These are phyloP conservation scores for Colletotrichum karsti DNA, from an alignment of 2,329 filamentous ascomycete species.

Conservation along the genomic window DNA sequence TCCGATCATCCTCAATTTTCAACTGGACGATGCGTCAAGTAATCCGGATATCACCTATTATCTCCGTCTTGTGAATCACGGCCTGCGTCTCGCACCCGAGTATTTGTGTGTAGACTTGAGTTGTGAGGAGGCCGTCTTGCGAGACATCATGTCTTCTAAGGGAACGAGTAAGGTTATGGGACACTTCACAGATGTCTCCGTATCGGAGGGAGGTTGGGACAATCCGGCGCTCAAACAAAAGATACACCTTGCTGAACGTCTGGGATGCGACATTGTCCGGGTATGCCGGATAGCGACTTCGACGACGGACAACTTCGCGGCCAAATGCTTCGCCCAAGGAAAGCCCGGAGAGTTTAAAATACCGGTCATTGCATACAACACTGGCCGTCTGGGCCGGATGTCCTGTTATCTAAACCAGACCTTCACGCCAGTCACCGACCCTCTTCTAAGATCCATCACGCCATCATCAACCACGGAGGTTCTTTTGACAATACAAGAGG, in stretches of 20 bases:
- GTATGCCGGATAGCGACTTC: slow-evolving; percentile 64
- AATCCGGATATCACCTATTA: slow-evolving; percentile 40
- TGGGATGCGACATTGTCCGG: slow-evolving; percentile 70
- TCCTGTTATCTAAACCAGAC: slow-evolving; percentile 74
- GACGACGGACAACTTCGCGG: slow-evolving; percentile 68
- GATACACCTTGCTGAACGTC: slow-evolving; percentile 63
- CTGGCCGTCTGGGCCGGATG: slow-evolving; percentile 66
- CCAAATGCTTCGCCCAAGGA: slow-evolving; percentile 63
- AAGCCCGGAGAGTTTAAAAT: slow-evolving; percentile 49
- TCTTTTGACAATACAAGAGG: slow-evolving; percentile 66
- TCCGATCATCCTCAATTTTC: neutral
- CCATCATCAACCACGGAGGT: slow-evolving; percentile 20
- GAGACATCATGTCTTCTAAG: slow-evolving; percentile 56
- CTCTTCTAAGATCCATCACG: slow-evolving; percentile 33
- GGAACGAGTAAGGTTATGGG: slow-evolving; percentile 70
- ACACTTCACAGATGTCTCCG: slow-evolving; percentile 52
- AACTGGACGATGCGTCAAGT: neutral
- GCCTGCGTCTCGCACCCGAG: slow-evolving; percentile 68
- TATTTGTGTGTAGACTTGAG: slow-evolving; percentile 70
- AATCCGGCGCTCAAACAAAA: slow-evolving; percentile 60
- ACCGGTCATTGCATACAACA: slow-evolving; percentile 71
- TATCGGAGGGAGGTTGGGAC: slow-evolving; percentile 59
- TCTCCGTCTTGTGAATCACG: slow-evolving; percentile 64
- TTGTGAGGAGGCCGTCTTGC: slow-evolving; percentile 59
- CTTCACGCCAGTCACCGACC: slow-evolving; percentile 66